These are phyloP conservation scores for Aureobasidium sp. DNA, from an alignment of 2,329 filamentous ascomycete genomes.

Conservation along the genomic window DNA sequence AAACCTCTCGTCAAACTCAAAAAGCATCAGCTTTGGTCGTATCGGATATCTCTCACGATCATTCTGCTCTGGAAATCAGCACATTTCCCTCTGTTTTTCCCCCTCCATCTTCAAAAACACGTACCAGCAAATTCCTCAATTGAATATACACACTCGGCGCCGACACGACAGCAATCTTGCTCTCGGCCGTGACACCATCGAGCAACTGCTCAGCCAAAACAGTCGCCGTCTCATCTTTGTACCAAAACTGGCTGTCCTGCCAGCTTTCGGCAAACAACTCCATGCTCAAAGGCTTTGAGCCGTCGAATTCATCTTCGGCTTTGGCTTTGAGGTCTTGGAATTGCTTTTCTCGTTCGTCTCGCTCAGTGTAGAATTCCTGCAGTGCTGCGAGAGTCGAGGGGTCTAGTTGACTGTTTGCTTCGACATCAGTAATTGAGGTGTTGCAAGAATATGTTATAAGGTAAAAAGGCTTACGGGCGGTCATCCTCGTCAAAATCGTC, in stretches of 20 bases:
- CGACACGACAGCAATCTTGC: slow-evolving; percentile 62
- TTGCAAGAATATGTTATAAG: not conserved
- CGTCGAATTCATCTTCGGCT: slow-evolving; percentile 49
- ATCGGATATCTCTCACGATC: slow-evolving; percentile 23
- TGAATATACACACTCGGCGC: slow-evolving; percentile 72
- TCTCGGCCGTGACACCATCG: slow-evolving; percentile 49
- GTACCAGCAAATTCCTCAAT: slow-evolving; percentile 61
- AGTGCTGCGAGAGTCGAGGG: slow-evolving; percentile 60
- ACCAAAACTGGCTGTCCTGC: slow-evolving; percentile 81
- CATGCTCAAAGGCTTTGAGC: slow-evolving; percentile 47
- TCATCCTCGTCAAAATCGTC: slow-evolving; percentile 19
- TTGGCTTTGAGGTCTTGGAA: slow-evolving; percentile 61
- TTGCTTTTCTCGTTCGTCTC: slow-evolving; percentile 57
- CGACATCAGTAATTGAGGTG: not conserved
- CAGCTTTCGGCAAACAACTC: slow-evolving; percentile 71
- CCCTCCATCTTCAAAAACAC: slow-evolving; percentile 21
- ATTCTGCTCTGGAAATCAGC: slow-evolving; percentile 1
- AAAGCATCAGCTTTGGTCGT: slow-evolving; percentile 55
- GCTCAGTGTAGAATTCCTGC: slow-evolving; percentile 66
- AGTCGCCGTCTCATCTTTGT: slow-evolving; percentile 61
- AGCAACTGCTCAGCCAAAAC: slow-evolving; percentile 60
- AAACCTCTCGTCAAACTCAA: slow-evolving; percentile 72
- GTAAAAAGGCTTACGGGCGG: slow-evolving; percentile 16
- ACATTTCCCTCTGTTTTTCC: not conserved
- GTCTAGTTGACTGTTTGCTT: slow-evolving; percentile 51